These are phyloP conservation scores for Halophytophthora batemanensis DNA, from an alignment of 352 stramenopile genomes.

Conservation along the genomic window DNA sequence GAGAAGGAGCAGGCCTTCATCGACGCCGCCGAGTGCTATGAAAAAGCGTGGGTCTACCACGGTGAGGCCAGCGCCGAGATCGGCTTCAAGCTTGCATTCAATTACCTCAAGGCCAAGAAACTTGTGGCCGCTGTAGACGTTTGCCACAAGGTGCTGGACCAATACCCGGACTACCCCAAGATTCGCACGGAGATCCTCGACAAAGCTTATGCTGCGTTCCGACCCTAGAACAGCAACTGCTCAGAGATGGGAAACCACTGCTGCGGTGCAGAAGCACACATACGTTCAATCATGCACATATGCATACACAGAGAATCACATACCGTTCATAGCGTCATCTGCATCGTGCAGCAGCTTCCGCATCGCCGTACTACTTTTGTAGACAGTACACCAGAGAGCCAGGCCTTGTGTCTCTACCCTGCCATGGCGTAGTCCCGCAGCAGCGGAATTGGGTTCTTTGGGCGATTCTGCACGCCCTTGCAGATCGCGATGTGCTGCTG, in stretches of 20 bases:
- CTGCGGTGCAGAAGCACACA: too few species aligned
- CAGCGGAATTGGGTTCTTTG: slow-evolving; percentile 67
- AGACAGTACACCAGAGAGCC: background rate
- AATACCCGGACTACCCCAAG: slow-evolving; percentile 94
- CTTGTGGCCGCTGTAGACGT: slow-evolving; percentile 91
- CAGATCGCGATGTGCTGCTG: slow-evolving; percentile 87
- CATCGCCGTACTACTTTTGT: too few species aligned
- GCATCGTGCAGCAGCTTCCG: too few species aligned
- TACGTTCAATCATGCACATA: too few species aligned
- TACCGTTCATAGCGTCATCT: too few species aligned
- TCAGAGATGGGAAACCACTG: too few species aligned
- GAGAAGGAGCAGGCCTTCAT: slow-evolving; percentile 94
- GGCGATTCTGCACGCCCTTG: slow-evolving; percentile 77
- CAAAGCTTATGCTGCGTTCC: slow-evolving; percentile 87
- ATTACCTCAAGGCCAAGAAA: slow-evolving; percentile 94
- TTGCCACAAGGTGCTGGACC: slow-evolving; percentile 90
- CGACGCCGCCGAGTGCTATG: slow-evolving; percentile 91
- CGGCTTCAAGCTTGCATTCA: slow-evolving; percentile 95
- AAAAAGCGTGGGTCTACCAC: slow-evolving; percentile 85
- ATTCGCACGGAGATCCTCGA: slow-evolving; percentile 94
- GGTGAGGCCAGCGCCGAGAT: slow-evolving; percentile 85
- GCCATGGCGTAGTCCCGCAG: slow-evolving; percentile 68
- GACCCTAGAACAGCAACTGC: slow-evolving; percentile 55
- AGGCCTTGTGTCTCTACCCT: too few species aligned
- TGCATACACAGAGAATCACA: too few species aligned